A percentile compares a stretch with the other conserved stretches of the same genome.
Conservation (phyloP, 129 eudicot species). For the Lonicera japonica region DNA sequence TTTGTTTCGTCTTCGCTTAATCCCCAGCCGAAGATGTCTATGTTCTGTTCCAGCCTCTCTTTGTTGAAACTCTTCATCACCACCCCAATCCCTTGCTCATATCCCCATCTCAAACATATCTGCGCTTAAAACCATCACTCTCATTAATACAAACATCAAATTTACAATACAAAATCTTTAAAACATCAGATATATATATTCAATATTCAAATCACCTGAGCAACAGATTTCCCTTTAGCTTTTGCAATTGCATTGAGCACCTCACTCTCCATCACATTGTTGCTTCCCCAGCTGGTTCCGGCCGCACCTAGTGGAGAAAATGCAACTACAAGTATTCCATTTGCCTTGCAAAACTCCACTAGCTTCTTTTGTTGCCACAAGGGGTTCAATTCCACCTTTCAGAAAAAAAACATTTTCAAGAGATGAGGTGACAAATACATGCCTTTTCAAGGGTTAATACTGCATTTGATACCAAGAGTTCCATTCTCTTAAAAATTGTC, state of each 20-base stretch:
- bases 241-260: slow-evolving; percentile 11
- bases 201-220: slow-evolving; percentile 15
- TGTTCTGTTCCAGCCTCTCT: slow-evolving; percentile 33
- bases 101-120: slow-evolving; percentile 40
- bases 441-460: not conserved
- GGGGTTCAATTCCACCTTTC: slow-evolving; percentile 9
- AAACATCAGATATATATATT: no score
- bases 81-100: slow-evolving; percentile 33
- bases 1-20: slow-evolving; percentile 16
- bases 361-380: slow-evolving; percentile 16
- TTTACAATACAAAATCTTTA: not conserved
- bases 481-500: no score
- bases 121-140: slow-evolving; percentile 11
- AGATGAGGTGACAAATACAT: not conserved
- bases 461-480: no score
- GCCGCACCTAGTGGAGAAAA: slow-evolving; percentile 18
- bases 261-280: slow-evolving; percentile 8
- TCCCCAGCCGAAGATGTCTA: slow-evolving; percentile 29
- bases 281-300: slow-evolving; percentile 6
- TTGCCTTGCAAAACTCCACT: slow-evolving; percentile 11
- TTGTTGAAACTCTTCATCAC: slow-evolving; percentile 40
- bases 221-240: slow-evolving; percentile 10
- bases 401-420: not conserved
- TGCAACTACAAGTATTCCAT: slow-evolving; percentile 9
- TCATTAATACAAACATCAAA: no score